Conservation (phyloP, 495 filamentous ascomycete species). For the Gamarada debralockiae region DNA sequence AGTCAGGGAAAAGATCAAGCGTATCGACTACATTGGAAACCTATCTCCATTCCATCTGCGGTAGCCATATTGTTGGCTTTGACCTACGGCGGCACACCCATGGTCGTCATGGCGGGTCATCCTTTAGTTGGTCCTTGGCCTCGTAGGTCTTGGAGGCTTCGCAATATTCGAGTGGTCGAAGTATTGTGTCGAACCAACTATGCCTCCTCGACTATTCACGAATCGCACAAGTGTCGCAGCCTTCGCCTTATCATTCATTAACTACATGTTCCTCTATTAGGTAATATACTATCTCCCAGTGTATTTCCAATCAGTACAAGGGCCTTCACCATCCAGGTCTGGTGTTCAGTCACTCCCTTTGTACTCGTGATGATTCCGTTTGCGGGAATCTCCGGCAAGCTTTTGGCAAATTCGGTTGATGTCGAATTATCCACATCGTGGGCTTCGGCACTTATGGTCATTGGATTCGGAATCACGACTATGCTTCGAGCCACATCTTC, state of each 20-base stretch:
- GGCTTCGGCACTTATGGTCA: slow-evolving; percentile 52
- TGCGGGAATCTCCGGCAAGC: slow-evolving; percentile 56
- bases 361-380: slow-evolving; percentile 61
- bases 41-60: slow-evolving; percentile 66
- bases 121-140: slow-evolving; percentile 71
- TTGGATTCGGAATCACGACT: slow-evolving; percentile 58
- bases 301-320: slow-evolving; percentile 72
- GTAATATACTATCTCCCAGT: too few relatives aligned
- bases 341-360: slow-evolving; percentile 73
- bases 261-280: slow-evolving; percentile 66
- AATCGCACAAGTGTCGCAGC: slow-evolving; percentile 37
- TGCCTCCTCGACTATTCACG: slow-evolving; percentile 61
- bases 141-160: slow-evolving; percentile 56
- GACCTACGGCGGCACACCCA: slow-evolving; percentile 70
- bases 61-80: slow-evolving; percentile 77
- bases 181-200: too few relatives aligned
- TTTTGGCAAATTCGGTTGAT: slow-evolving; percentile 68
- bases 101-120: slow-evolving; percentile 73
- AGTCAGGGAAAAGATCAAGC: slow-evolving; percentile 25
- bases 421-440: slow-evolving; percentile 43
- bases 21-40: slow-evolving; percentile 72
- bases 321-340: slow-evolving; percentile 62
- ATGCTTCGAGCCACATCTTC: background rate
- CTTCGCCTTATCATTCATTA: slow-evolving; percentile 46
- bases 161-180: slow-evolving; percentile 63